phyloP scores from a whole-genome alignment of 2,329 filamentous ascomycete genomes.

The Phoma sp. region DNA sequence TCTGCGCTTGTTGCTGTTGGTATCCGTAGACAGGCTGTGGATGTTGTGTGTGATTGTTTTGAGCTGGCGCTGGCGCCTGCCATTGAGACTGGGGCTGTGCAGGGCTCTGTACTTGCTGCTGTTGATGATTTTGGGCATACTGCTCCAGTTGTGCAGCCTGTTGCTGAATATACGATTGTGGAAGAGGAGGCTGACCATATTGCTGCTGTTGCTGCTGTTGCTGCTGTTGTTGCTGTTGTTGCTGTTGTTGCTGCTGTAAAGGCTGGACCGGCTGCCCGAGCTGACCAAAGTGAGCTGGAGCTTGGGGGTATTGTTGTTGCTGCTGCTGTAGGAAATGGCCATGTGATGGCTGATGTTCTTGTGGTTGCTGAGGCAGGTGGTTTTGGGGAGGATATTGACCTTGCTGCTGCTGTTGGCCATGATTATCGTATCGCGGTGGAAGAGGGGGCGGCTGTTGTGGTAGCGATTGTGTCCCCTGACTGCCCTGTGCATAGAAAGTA shows the following conservation, averaged over 20 bases:
- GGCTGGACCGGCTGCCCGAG: conserved; percentile 24
- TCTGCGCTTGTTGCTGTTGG: conserved; percentile 10
- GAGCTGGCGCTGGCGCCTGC: conserved; percentile 26
- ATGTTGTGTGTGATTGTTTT: conserved; percentile 18
- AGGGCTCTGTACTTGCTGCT: conserved; percentile 16
- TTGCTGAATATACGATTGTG: conserved; percentile 25
- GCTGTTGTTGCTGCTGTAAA: conserved; percentile 27
- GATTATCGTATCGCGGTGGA: conserved; percentile 20
- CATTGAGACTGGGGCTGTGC: conserved; percentile 27
- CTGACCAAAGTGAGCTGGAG: conserved; percentile 23
- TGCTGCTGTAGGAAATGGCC: conserved; percentile 18
- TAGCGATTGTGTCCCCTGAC: conserved; percentile 29
- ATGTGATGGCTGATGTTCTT: conserved; percentile 14
- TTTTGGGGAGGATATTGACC: conserved; percentile 17
- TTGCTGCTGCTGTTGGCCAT: conserved; percentile 16
- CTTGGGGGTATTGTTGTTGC: conserved; percentile 19
- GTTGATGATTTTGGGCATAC: conserved; percentile 12
- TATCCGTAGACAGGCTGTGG: conserved; percentile 17
- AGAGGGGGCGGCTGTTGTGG: conserved; percentile 21
- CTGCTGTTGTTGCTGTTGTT: conserved; percentile 25
- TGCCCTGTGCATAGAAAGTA: conserved; percentile 33
- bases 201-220: conserved; percentile 26
- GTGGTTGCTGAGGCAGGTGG: conserved; percentile 17
- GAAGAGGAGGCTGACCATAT: conserved; percentile 15
- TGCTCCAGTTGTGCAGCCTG: conserved; percentile 16